Conservation (phyloP, 257 asterid genomes). For the Salvia rosmarinus region DNA sequence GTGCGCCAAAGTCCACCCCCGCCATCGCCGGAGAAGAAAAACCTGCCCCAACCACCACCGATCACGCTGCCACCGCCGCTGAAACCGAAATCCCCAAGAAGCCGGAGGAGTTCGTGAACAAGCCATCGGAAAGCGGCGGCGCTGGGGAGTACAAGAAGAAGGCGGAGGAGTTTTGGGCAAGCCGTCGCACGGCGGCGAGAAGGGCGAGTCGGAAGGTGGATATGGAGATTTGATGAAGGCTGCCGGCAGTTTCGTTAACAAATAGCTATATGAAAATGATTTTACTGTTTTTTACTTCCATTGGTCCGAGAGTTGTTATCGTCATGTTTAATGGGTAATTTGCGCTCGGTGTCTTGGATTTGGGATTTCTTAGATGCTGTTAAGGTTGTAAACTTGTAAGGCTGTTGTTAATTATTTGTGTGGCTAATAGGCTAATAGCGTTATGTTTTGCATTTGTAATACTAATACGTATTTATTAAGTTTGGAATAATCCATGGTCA, state of each 20-base stretch:
- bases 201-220: constrained; percentile 42
- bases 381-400: background rate
- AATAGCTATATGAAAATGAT: background rate
- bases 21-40: constrained; percentile 26
- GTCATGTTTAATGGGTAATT: background rate
- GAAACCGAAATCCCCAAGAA: background rate
- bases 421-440: too few species aligned
- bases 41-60: constrained; percentile 17
- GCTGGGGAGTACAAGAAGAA: constrained; percentile 17
- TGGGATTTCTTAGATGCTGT: too few species aligned
- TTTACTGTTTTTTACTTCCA: too few species aligned
- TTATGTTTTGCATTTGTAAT: background rate
- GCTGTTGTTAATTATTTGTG: background rate
- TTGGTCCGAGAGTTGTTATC: background rate
- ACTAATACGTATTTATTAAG: background rate
- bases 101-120: too few species aligned
- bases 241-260: constrained; percentile 60
- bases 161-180: constrained; percentile 15
- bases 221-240: constrained; percentile 45
- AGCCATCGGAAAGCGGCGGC: too few species aligned
- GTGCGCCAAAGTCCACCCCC: background rate
- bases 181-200: background rate
- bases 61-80: too few species aligned
- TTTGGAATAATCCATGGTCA: background rate
- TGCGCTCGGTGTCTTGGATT: too few species aligned